Percentiles rank a stretch among this genome's conserved stretches.
These are phyloP conservation scores for Hymenoscyphus salicellus DNA, from an alignment of 2,329 filamentous ascomycete genomes.

Conservation along the genomic window DNA sequence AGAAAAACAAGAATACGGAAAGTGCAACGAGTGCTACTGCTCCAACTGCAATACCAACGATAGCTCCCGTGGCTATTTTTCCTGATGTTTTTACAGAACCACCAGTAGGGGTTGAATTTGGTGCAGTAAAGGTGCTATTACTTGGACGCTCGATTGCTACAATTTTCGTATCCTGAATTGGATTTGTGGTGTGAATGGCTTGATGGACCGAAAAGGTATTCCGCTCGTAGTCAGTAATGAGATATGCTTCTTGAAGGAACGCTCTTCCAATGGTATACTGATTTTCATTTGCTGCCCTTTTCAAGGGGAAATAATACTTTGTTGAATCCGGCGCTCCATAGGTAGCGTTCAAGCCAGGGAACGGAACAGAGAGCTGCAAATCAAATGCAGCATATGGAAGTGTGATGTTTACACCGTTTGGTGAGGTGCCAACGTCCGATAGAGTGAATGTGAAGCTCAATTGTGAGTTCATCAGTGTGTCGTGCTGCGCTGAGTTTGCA, in stretches of 20 bases:
- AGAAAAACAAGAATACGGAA: constrained; percentile 17
- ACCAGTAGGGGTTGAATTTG: background rate
- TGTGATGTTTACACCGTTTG: constrained; percentile 45
- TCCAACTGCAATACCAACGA: constrained; percentile 30
- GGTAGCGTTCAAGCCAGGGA: constrained; percentile 42
- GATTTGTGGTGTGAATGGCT: constrained; percentile 30
- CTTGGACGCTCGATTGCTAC: constrained; percentile 21
- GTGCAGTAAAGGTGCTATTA: constrained; percentile 31
- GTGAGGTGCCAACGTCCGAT: constrained; percentile 41
- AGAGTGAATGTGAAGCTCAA: constrained; percentile 57
- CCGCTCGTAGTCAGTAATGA: constrained; percentile 37
- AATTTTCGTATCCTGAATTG: constrained; percentile 28
- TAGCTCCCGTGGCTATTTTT: constrained; percentile 23
- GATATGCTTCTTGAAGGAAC: constrained; percentile 38
- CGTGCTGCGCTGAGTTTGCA: constrained; percentile 50
- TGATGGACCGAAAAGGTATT: constrained; percentile 35
- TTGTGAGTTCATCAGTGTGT: constrained; percentile 43
- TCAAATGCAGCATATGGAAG: constrained; percentile 37
- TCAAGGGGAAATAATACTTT: constrained; percentile 40
- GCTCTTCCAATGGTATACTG: constrained; percentile 37
- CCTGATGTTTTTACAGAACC: background rate
- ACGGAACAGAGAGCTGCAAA: constrained; percentile 31
- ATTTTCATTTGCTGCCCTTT: constrained; percentile 28
- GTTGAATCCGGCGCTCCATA: constrained; percentile 39
- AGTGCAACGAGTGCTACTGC: constrained; percentile 17